Evolutionary conservation across 345 rosid species (phyloP), one percentile per base, ranked within the genome.

Genomic region (Acer campestre): DNA sequence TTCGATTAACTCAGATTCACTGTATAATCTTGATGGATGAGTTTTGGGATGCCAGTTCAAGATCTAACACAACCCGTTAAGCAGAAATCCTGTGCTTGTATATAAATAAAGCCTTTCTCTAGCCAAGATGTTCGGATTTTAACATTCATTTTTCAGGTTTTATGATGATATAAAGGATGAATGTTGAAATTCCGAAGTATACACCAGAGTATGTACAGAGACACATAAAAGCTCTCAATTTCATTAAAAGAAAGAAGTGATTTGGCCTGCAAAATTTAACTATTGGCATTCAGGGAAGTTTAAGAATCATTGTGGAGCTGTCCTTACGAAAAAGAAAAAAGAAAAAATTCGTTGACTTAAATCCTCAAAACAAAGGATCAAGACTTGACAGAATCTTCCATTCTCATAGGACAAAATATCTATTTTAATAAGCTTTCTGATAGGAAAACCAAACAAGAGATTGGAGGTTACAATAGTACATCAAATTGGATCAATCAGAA

Each of bases 211-310:
- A 11, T 59, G 3, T 18, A 25, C 20, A 59, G 2, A 22, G 23
- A 20, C 9, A 58, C 25, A 59, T 3, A 20, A n/a, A 18, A 59
- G 17, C 58, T 4, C n/a, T 20, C 20, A 38, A 20, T 20, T 31
- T 35, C 22, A 51, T 11, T 23, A 44, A 38, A 66, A 70, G 3
- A 5, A 29, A 61, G 4, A 44, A 42, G 61, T 12, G 3, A 5
- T 46, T 63, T 48, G 71, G 63, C 77, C 77, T 49, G 62, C 70
- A 64, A 75, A 8, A 35, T 61, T 18, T n/a, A 55, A 59, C 20
- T 6, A 13, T n/a, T 40, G 49, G 29, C 29, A 44, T 7, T 11
- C 22, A 18, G 1, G 48, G 38, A 61, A 46, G 42, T 48, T 49
- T 1, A 38, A 38, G 20, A 67, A 67, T 67, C 13, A 8, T 67